Conservation (phyloP, 2,329 filamentous ascomycete genomes). For the Fusarium sp. region DNA sequence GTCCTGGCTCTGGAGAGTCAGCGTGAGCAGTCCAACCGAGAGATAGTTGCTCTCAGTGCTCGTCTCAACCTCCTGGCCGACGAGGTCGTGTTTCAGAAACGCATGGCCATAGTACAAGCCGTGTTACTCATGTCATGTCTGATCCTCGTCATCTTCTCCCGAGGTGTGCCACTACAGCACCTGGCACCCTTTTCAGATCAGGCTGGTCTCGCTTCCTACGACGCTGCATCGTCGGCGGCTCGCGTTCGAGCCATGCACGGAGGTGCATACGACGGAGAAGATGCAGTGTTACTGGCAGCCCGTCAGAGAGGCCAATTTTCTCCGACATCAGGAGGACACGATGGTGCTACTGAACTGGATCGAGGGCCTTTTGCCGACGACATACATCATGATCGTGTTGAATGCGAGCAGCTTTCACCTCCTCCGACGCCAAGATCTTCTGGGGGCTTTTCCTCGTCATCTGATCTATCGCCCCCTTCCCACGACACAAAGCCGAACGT, state of each 20-base stretch:
- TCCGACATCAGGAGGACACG: not conserved
- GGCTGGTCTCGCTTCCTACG: constrained; percentile 30
- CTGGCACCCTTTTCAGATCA: constrained; percentile 46
- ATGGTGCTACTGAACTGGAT: not conserved
- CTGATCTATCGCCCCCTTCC: constrained; percentile 12
- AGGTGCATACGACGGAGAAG: constrained; percentile 10
- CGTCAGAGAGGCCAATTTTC: constrained; percentile 23
- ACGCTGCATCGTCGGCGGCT: constrained; percentile 25
- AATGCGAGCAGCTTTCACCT: constrained; percentile 41
- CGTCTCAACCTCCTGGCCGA: constrained; percentile 91
- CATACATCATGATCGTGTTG: constrained; percentile 12
- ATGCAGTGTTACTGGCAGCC: not conserved
- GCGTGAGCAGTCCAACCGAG: constrained; percentile 82
- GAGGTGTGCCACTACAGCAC: constrained; percentile 55
- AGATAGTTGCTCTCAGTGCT: constrained; percentile 82
- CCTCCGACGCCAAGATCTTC: constrained; percentile 37
- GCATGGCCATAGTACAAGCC: constrained; percentile 92
- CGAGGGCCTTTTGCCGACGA: constrained; percentile 16
- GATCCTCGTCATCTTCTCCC: constrained; percentile 83
- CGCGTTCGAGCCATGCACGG: constrained; percentile 30
- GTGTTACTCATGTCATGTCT: constrained; percentile 88
- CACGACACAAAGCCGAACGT: constrained; percentile 20
- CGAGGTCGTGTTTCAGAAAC: constrained; percentile 86
- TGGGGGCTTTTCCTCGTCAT: constrained; percentile 18
- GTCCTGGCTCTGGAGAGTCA: constrained; percentile 91